Conservation (phyloP, 2,329 filamentous ascomycete genomes). For the Aspergillus thermomutatus region DNA sequence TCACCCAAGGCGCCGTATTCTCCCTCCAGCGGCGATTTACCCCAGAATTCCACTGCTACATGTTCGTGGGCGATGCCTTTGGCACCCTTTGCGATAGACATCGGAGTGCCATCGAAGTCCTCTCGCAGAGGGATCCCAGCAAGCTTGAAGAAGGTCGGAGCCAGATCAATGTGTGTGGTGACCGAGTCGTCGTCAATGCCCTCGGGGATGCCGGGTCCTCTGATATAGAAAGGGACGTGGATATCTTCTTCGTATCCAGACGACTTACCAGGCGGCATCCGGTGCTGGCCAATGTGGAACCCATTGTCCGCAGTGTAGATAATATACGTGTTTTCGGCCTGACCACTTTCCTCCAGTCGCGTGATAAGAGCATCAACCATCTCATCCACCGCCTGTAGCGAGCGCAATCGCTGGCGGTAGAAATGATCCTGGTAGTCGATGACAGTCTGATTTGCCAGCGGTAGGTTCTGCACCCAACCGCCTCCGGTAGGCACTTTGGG, state of each 20-base stretch:
- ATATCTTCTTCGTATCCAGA: slow-evolving; percentile 60
- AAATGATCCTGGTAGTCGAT: slow-evolving; percentile 53
- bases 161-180: slow-evolving; percentile 63
- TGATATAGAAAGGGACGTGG: slow-evolving; percentile 57
- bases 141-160: slow-evolving; percentile 56
- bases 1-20: slow-evolving; percentile 25
- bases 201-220: slow-evolving; percentile 54
- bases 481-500: slow-evolving; percentile 48
- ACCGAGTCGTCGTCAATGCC: slow-evolving; percentile 45
- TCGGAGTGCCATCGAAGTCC: slow-evolving; percentile 58
- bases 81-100: slow-evolving; percentile 38
- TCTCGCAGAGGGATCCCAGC: slow-evolving; percentile 38
- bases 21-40: slow-evolving; percentile 33
- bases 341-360: slow-evolving; percentile 38
- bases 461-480: slow-evolving; percentile 45
- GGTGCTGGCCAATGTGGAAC: slow-evolving; percentile 59
- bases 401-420: slow-evolving; percentile 48
- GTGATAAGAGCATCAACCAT: slow-evolving; percentile 47
- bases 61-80: slow-evolving; percentile 47
- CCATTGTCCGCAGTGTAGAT: slow-evolving; percentile 62
- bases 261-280: slow-evolving; percentile 56
- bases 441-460: slow-evolving; percentile 44
- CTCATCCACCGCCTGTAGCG: slow-evolving; percentile 55
- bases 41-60: slow-evolving; percentile 59
- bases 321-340: slow-evolving; percentile 56